phyloP scores from a whole-genome alignment of 345 rosid species.

The Cochlearia excelsa region DNA sequence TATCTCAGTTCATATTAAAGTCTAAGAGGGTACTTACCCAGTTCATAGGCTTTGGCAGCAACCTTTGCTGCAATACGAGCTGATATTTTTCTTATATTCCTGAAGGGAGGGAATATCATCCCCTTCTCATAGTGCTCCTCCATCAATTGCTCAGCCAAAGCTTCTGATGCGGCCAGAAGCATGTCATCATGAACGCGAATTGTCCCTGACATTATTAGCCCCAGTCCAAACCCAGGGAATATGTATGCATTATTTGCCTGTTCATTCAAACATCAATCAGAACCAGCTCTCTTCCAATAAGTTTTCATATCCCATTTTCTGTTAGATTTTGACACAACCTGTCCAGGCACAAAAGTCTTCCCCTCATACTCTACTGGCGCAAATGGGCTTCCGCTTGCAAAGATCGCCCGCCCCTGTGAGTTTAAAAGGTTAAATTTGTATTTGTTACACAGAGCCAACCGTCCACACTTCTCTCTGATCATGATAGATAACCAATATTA shows the following conservation, averaged over 20 bases:
- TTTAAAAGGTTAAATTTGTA: constrained; percentile 10
- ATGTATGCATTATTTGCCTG: constrained; percentile 98
- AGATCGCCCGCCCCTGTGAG: constrained; percentile 81
- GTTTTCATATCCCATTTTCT: constrained; percentile 2
- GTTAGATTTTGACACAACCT: constrained; percentile 44
- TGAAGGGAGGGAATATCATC: constrained; percentile 80
- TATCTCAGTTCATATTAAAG: neutral
- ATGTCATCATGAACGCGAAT: constrained; percentile 93
- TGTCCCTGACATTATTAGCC: constrained; percentile 89
- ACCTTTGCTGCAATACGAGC: constrained; percentile 88
- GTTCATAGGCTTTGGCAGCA: constrained; percentile 90
- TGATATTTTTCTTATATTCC: constrained; percentile 83
- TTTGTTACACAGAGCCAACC: neutral
- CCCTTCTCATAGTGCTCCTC: constrained; percentile 82
- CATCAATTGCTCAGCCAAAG: constrained; percentile 73
- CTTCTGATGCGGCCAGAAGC: constrained; percentile 94
- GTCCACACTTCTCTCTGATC: constrained; percentile 7
- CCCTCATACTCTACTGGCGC: constrained; percentile 68
- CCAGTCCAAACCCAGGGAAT: constrained; percentile 95
- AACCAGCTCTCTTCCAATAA: constrained; percentile 19
- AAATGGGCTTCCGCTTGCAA: constrained; percentile 96
- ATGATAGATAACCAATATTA: constrained; percentile 4
- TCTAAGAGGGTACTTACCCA: constrained; percentile 47
- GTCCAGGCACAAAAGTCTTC: constrained; percentile 69
- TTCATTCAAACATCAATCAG: constrained; percentile 9